Base-by-base conservation (phyloP, 1,284 basidiomycete genomes). In the Cystobasidium sp. region DNA sequence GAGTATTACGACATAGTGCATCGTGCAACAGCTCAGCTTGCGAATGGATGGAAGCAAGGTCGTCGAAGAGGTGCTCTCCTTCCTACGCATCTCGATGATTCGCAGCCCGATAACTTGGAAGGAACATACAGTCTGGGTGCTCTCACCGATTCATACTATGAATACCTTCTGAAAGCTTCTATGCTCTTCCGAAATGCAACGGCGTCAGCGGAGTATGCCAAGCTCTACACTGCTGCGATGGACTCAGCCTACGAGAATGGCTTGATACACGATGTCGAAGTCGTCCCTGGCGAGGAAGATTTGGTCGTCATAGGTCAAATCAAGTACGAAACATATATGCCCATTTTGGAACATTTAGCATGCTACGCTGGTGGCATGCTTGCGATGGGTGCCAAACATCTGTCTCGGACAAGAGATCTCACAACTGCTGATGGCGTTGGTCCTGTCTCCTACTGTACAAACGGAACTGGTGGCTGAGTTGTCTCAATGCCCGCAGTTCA, bases 351-450 rank as follows among this genome's bases (percentile, higher is more conserved):
- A 72, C 84, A 85, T 63, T 77, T 84, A 1, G 82, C 84, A 0
- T 87, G 86, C 79, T 87, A 87, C 77, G 84, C 84, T 0, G 86
- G 86, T 8, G 86, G 82, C 1, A 86, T 87, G 86, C 79, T 87
- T 3, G 86, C 84, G 4, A 81, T 87, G 44, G 86, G 86, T 3
- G 80, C 85, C 12, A 82, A 81, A 52, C 78, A 87, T 1, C 79
- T 87, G 16, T 75, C 81, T 53, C 79, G 86, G 1, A 76, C 78
- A 0, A 68, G 80, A 12, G 86, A 87, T 78, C 77, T 86, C 76
- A 78, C 77, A 0, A 81, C 76, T 8, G 79, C 62, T 41, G 68
- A 71, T 14, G 49, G 51, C 18, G 69, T 71, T 0, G n/a, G 68
- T 59, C 6, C 16, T 20, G 39, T 5, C 46, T 49, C 14, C 16